A percentile compares a stretch with the other conserved stretches of the same genome.
Conservation (phyloP, 2,329 filamentous ascomycete species). For the Apiospora koreana region DNA sequence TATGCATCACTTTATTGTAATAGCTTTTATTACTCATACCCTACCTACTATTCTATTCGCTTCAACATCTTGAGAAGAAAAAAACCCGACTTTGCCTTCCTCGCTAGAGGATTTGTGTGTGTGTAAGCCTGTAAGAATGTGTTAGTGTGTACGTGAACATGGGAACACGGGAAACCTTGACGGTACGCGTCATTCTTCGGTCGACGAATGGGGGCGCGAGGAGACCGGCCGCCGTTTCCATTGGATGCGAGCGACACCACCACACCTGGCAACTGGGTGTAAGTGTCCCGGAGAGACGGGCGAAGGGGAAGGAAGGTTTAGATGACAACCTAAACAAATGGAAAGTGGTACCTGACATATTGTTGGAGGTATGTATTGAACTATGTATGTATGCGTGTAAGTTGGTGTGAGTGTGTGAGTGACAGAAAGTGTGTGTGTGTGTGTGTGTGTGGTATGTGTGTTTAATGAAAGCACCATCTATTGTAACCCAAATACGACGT, state of each 20-base stretch:
- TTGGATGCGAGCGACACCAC: constrained; percentile 1
- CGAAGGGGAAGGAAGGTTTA: neutral
- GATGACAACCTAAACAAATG: no score
- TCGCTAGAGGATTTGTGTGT: neutral
- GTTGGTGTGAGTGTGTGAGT: neutral
- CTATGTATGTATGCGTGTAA: neutral
- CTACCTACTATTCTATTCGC: neutral
- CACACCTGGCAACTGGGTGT: no score
- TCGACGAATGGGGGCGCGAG: neutral
- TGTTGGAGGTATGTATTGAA: no score
- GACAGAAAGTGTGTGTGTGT: neutral
- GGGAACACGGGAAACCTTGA: neutral
- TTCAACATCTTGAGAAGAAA: neutral
- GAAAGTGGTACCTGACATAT: neutral
- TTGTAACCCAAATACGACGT: neutral
- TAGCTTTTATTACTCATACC: neutral
- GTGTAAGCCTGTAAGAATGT: neutral
- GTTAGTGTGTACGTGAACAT: neutral
- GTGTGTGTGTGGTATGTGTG: neutral
- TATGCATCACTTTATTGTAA: neutral
- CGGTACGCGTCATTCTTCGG: neutral
- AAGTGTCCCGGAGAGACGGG: neutral
- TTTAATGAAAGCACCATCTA: constrained; percentile 2
- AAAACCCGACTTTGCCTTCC: neutral
- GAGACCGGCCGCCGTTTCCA: neutral